A percentile compares a stretch with the other conserved stretches of the same genome.
These are phyloP conservation scores for Ophiostoma ulmi DNA, from an alignment of 2,329 filamentous ascomycete species.

Conservation along the genomic window DNA sequence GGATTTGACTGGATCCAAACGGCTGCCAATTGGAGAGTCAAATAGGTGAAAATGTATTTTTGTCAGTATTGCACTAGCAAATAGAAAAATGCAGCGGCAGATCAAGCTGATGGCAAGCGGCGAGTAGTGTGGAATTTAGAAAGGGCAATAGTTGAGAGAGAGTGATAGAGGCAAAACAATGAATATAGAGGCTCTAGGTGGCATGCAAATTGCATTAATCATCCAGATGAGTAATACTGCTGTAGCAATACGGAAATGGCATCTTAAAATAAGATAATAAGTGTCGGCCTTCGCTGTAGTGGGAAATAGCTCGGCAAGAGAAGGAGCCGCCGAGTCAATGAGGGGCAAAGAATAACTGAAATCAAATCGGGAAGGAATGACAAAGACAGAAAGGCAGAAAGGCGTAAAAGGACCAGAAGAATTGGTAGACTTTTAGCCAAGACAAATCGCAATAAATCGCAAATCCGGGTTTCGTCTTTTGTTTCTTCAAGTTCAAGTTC, in stretches of 20 bases:
- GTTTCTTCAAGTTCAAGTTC: not conserved
- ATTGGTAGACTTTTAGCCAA: not conserved
- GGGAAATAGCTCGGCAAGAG: constrained; percentile 22
- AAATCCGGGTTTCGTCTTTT: not conserved
- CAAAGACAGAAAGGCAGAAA: not conserved
- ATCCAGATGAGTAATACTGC: constrained; percentile 4
- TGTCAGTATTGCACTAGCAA: constrained; percentile 7
- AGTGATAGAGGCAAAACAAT: constrained; percentile 19
- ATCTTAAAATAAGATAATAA: not conserved
- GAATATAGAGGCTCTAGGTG: not conserved
- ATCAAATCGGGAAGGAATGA: constrained; percentile 19
- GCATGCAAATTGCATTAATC: not conserved
- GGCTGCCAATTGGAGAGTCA: not conserved
- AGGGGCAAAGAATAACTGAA: constrained; percentile 27
- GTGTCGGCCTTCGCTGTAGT: not conserved
- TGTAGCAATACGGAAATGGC: not conserved
- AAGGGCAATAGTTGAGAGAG: constrained; percentile 11
- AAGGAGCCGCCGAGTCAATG: constrained; percentile 25
- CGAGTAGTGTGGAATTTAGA: not conserved
- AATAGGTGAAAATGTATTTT: constrained; percentile 16
- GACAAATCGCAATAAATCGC: too few species aligned
- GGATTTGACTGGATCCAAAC: constrained; percentile 4
- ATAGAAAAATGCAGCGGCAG: constrained; percentile 10
- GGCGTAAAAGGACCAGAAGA: not conserved
- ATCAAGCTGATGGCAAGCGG: not conserved